These are phyloP conservation scores for Pseudocercospora eumusae DNA, from an alignment of 2,329 filamentous ascomycete species.

Conservation along the genomic window DNA sequence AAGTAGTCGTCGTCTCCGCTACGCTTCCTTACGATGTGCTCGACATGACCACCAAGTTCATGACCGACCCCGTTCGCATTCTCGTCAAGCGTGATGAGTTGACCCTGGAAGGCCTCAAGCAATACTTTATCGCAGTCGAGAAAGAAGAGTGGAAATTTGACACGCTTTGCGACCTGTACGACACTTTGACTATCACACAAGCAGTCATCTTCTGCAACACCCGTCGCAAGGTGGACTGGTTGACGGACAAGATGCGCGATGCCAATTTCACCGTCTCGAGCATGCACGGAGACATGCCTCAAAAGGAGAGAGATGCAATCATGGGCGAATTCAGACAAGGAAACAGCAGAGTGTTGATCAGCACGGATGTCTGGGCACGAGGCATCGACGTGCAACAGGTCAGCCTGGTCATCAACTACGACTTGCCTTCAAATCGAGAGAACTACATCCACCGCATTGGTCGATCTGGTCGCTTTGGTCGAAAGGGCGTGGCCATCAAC, in stretches of 20 bases:
- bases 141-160: slow-evolving; percentile 99
- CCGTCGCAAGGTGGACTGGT: slow-evolving; percentile 97
- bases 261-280: slow-evolving; percentile 97
- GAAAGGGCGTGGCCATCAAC: slow-evolving; percentile 99
- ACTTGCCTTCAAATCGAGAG: slow-evolving; percentile 95
- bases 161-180: slow-evolving; percentile 96
- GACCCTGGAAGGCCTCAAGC: slow-evolving; percentile 94
- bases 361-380: slow-evolving; percentile 95
- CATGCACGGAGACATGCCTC: slow-evolving; percentile 99
- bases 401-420: slow-evolving; percentile 98
- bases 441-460: slow-evolving; percentile 99
- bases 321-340: slow-evolving; percentile 99
- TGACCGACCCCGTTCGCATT: slow-evolving; percentile 96
- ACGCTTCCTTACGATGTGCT: slow-evolving; percentile 97
- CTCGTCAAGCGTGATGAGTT: slow-evolving; percentile 98
- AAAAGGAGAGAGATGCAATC: slow-evolving; percentile 96
- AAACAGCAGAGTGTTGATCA: slow-evolving; percentile 93
- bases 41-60: slow-evolving; percentile 99
- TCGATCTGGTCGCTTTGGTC: slow-evolving; percentile 89
- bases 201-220: slow-evolving; percentile 99
- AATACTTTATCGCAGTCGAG: slow-evolving; percentile 98
- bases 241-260: slow-evolving; percentile 99
- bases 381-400: slow-evolving; percentile 99
- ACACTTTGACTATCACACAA: slow-evolving; percentile 97
- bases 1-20: slow-evolving; percentile 96